A percentile compares a stretch with the other conserved stretches of the same genome.
These are phyloP conservation scores for Neurospora sp. DNA, from an alignment of 495 filamentous ascomycete genomes.

Conservation along the genomic window DNA sequence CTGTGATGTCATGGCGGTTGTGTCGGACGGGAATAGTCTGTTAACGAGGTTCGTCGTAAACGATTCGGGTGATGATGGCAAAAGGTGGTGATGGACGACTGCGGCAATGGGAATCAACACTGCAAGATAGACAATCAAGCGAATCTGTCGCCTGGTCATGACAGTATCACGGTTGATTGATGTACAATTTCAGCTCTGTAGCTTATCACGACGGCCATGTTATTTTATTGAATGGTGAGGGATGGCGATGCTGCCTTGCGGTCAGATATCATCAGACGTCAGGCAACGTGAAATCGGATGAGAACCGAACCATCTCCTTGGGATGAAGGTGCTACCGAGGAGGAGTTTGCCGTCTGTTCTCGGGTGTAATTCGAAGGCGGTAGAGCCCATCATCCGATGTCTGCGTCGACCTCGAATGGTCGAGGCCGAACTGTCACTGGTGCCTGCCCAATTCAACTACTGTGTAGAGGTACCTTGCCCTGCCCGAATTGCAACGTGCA, in stretches of 20 bases:
- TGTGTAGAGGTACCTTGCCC: background rate
- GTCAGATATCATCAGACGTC: background rate
- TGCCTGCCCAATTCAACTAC: background rate
- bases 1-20: background rate
- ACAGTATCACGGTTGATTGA: background rate
- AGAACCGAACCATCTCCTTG: background rate
- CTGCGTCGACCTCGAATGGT: background rate
- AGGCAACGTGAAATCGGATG: background rate
- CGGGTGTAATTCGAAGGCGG: background rate
- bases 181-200: background rate
- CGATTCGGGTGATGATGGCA: background rate
- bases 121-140: slow-evolving; percentile 5
- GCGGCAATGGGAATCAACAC: slow-evolving; percentile 10
- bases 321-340: background rate
- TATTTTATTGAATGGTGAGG: background rate
- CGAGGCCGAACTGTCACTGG: background rate
- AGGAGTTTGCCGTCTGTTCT: background rate
- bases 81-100: slow-evolving; percentile 7
- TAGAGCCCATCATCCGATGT: background rate
- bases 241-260: background rate
- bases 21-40: background rate
- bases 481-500: background rate
- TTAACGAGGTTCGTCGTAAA: background rate
- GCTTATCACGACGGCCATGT: background rate
- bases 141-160: slow-evolving; percentile 8